Evolutionary conservation across 1,284 basidiomycete species (phyloP), one percentile per base, ranked within the genome.

Genomic region (Naganishia sp.): DNA sequence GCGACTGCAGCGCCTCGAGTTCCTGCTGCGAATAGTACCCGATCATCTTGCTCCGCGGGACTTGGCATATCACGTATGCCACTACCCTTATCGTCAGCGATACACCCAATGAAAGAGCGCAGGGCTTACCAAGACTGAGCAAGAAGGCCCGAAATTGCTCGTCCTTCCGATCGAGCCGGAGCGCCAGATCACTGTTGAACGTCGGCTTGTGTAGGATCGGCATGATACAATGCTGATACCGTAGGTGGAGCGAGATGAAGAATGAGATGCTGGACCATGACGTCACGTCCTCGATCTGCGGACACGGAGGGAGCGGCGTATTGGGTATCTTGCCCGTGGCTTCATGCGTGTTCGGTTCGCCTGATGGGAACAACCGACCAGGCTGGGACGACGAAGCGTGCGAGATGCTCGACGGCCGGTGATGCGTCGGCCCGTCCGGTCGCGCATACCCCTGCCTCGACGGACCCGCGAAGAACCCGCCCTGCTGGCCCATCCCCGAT

Each of bases 171-270:
- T 80, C 79, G 53, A 75, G 66, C 45, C 79, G 70, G 23, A 76
- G 75, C 10, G 77, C 77, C 15, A 80, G 70, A 46, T 76, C 70
- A 60, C 77, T 75, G 0, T 75, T 75, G 57, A 79, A 80, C 6
- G 77, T 79, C 18, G 77, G 77, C n/a, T 77, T 74, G 52, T 80
- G 79, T 2, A 80, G 77, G 15, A 80, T 72, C 18, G 79, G 79
- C 33, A 78, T 57, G 10, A 79, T 66, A 3, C 78, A 76, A 59
- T 78, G 79, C 5, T 78, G 72, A 69, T 78, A 77, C 66, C 76
- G 73, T 15, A 80, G 69, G 68, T 78, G 79, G 3, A 80, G 72
- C 10, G 75, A 76, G 54, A 78, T 77, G 67, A 77, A 80, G 57
- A 78, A 76, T 1, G 72, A 73, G 25, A 79, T 75, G 68, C 76